Evolutionary conservation across 1,284 basidiomycete genomes (phyloP).

Genomic region (Schizophyllum amplum): DNA sequence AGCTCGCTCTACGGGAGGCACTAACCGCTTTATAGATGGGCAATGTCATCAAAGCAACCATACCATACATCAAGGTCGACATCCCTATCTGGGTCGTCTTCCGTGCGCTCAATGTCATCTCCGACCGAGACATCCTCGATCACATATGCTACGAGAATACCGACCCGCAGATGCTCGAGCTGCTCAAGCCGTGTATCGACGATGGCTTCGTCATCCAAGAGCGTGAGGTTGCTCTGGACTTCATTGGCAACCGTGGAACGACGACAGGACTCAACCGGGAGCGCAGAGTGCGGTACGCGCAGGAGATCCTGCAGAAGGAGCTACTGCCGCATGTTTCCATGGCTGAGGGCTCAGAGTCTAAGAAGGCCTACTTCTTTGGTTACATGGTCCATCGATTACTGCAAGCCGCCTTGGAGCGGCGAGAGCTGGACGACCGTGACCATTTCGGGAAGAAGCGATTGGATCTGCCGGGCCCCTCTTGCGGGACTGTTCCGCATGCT

Average conservation of each 20-base stretch:
- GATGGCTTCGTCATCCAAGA: slow-evolving; percentile 99
- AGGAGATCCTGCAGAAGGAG: slow-evolving; percentile 98
- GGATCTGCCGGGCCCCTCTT: slow-evolving; percentile 94
- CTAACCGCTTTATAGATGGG: slow-evolving; percentile 47
- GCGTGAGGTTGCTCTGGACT: slow-evolving; percentile 93
- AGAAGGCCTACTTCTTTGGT: slow-evolving; percentile 99
- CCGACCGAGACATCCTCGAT: slow-evolving; percentile 94
- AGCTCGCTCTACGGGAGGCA: slow-evolving; percentile 5
- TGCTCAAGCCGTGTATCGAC: slow-evolving; percentile 98
- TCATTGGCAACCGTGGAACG: slow-evolving; percentile 97
- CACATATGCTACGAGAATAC: slow-evolving; percentile 99
- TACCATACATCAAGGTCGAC: slow-evolving; percentile 97
- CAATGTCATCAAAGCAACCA: slow-evolving; percentile 94
- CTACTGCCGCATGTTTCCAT: slow-evolving; percentile 98
- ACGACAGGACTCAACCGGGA: slow-evolving; percentile 89
- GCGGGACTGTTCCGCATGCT: slow-evolving; percentile 97
- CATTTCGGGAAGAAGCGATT: slow-evolving; percentile 99
- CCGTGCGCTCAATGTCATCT: slow-evolving; percentile 95
- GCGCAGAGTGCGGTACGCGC: slow-evolving; percentile 91
- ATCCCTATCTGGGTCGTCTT: slow-evolving; percentile 99
- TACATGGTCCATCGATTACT: slow-evolving; percentile 98
- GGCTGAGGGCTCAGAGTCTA: slow-evolving; percentile 92
- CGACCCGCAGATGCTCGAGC: slow-evolving; percentile 94
- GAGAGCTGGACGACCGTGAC: slow-evolving; percentile 98
- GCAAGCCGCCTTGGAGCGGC: slow-evolving; percentile 87